phyloP scores from a whole-genome alignment of 2,329 filamentous ascomycete genomes.

The Claviceps arundinis region DNA sequence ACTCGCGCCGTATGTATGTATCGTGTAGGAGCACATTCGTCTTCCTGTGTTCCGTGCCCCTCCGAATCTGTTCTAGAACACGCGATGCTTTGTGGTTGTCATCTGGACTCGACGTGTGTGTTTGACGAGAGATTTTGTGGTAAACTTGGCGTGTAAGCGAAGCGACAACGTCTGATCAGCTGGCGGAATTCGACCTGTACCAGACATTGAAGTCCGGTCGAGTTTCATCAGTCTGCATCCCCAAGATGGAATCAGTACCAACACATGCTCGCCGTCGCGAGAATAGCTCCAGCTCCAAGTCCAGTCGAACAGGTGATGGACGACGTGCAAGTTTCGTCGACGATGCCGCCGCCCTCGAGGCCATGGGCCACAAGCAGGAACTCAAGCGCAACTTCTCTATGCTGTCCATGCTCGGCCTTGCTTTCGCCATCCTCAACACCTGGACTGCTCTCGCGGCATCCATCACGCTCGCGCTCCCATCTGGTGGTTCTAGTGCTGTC shows the following conservation, averaged over 20 bases:
- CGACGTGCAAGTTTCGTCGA: constrained; percentile 4
- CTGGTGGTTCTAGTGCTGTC: constrained; percentile 56
- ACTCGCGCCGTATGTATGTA: no score
- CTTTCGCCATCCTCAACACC: constrained; percentile 36
- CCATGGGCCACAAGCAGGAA: constrained; percentile 35
- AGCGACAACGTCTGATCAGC: neutral
- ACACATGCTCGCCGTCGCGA: neutral
- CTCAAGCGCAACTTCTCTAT: constrained; percentile 36
- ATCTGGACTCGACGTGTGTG: neutral
- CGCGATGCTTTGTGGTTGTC: neutral
- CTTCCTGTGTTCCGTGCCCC: no score
- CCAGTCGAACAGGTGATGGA: neutral
- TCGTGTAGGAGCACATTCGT: no score
- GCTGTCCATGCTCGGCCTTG: constrained; percentile 33
- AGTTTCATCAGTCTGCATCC: no score
- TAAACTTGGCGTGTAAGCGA: neutral
- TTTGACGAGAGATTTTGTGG: neutral
- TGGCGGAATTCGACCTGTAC: neutral
- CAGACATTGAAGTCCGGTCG: neutral
- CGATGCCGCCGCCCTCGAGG: constrained; percentile 27
- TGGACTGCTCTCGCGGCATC: constrained; percentile 37
- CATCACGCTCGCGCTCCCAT: constrained; percentile 42
- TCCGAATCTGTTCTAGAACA: no score
- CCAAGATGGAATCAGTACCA: neutral
- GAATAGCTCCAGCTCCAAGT: neutral